Evolutionary conservation across 140 eudicot species (phyloP).

Genomic region (Stevia rebaudiana): DNA sequence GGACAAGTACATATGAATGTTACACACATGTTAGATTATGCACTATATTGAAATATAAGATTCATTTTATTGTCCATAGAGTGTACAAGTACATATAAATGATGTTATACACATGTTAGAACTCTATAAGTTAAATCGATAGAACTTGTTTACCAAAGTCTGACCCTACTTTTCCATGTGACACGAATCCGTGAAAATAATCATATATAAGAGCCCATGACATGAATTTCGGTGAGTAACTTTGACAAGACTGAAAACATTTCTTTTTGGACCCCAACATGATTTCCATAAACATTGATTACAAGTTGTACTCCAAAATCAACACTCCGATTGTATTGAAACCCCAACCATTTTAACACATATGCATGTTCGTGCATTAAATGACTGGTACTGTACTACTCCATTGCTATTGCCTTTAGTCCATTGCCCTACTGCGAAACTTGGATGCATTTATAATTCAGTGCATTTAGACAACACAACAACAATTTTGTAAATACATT

Average conservation of each 20-base stretch:
- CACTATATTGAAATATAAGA: too few species aligned
- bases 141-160: too few species aligned
- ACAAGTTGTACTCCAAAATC: constrained; percentile 16
- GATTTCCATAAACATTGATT: constrained; percentile 16
- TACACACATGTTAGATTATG: too few species aligned
- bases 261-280: constrained; percentile 17
- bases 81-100: too few species aligned
- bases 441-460: constrained; percentile 22
- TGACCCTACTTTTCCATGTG: not conserved
- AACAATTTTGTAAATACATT: not conserved
- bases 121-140: too few species aligned
- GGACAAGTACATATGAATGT: too few species aligned
- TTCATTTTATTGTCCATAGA: too few species aligned
- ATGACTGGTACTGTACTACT: constrained; percentile 25
- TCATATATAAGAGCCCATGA: not conserved
- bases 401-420: not conserved
- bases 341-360: constrained; percentile 9
- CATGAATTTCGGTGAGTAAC: constrained; percentile 1
- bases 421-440: constrained; percentile 18
- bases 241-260: constrained; percentile 7
- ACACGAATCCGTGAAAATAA: constrained; percentile 6
- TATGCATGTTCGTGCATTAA: constrained; percentile 28
- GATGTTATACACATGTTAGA: too few species aligned
- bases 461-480: constrained; percentile 17
- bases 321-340: constrained; percentile 2